Evolutionary conservation across 2,329 filamentous ascomycete genomes (phyloP), one percentile per base, ranked within the genome.

Genomic region (Cordyceps pruinosa): DNA sequence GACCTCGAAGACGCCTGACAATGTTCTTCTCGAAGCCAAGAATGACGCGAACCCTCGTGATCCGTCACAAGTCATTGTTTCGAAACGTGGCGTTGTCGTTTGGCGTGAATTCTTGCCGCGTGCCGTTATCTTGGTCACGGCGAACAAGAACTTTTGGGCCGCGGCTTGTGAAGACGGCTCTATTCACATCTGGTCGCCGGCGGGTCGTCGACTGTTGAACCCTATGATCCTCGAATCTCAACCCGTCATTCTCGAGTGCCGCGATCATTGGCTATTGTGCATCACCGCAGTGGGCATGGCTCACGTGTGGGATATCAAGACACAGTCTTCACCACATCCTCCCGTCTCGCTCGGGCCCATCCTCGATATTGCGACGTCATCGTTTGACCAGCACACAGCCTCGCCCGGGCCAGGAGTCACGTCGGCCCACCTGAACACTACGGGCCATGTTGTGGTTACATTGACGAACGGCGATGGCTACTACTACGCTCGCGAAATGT

Each of bases 81-180:
- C 86, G 2, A 93, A 90, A 68, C 84, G 90, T 56, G 90, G 90
- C 5, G 84, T 86, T 57, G 77, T 88, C 1, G 72, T 97, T 4
- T 99, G 95, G 94, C 90, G 97, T 66, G 95, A 99, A 67, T 99
- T 90, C 65, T 75, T 99, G 15, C 92, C 93, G 0, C 83, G 87
- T 58, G 85, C 90, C 6, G 88, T 96, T 25, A 82, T 99, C n/a
- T 80, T 97, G 1, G 86, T 95, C 1, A 94, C 93, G 0, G 95
- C 91, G 2, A 97, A 91, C 70, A 86, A 87, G 64, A 85, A 88
- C 63, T 92, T 97, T 68, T 99, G 94, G 89, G 88, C 89, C 0
- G 93, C 88, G 17, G 92, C 89, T 10, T 97, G 92, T 66, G 94
- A 99, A 69, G 94, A 97, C 67, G 94, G 91, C 17, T 90, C 86